Base-by-base conservation (phyloP, 1,284 basidiomycete genomes). In the Cryptococcus jaspeensis region DNA sequence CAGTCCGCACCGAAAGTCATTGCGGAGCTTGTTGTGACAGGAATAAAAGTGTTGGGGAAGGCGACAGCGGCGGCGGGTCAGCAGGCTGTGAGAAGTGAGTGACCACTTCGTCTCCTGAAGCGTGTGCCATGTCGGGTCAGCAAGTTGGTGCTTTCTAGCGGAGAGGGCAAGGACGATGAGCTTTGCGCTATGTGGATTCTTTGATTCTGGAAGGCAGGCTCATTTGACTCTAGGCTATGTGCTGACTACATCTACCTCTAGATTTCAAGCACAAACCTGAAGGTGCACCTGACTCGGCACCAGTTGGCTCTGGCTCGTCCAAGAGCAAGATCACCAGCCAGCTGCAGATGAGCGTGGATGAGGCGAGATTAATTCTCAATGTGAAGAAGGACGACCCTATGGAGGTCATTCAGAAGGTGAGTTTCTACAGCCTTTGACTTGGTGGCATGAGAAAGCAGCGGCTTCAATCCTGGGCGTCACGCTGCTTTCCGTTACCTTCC, bases 341-440 rank as follows among this genome's bases (percentile, higher is more conserved):
- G 88, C 87, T 94, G 71, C 85, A 88, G 45, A 96, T 99, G 94
- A 93, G 92, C 22, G 72, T 96, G 63, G 95, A 99, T 65, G 96
- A 99, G 80, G 96, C 96, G 23, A 87, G 88, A 67, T 80, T 97
- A 59, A 94, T 99, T 71, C 80, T 99, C 65, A 98, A 99, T 74
- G 81, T 87, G 42, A 96, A 94, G 78, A 85, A 85, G 52, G 88
- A 83, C 36, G 87, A 88, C 23, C 69, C 81, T 1, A 74, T 89
- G 72, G 88, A 92, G 70, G 80, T 79, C 54, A 80, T 93, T 23
- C 70, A 89, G 50, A 87, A 87, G 82, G 93, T 89, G 69, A 72
- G 83, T 78, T 16, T 23, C n/a, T 28, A 11, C 25, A 18, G 7
- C 22, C 28, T 47, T 20, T 23, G 16, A 12, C 13, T 25, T 23